These are phyloP conservation scores for Carex scoparia DNA, from an alignment of 176 grass and related monocot species.

Conservation along the genomic window DNA sequence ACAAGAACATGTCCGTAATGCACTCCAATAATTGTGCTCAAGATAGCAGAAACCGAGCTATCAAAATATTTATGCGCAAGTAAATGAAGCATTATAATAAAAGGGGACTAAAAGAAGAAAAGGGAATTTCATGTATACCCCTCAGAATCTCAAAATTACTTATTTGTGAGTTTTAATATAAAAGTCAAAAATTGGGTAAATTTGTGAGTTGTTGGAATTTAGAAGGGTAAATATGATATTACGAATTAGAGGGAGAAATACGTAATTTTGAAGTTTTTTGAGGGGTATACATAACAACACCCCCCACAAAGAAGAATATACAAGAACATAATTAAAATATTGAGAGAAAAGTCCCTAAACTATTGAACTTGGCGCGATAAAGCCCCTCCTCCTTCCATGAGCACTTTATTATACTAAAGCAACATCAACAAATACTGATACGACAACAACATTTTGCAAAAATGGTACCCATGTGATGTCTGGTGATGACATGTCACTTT, in stretches of 20 bases:
- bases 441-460: not conserved
- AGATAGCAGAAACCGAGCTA: conserved; percentile 73
- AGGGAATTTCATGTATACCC: too few species aligned
- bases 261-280: too few species aligned
- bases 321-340: too few species aligned
- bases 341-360: not conserved
- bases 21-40: conserved; percentile 77
- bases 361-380: not conserved
- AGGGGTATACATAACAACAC: too few species aligned
- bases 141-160: too few species aligned
- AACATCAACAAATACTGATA: not conserved
- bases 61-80: not conserved
- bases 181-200: too few species aligned
- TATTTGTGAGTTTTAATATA: too few species aligned
- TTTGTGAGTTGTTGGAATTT: too few species aligned
- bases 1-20: conserved; percentile 88
- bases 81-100: not conserved
- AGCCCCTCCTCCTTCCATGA: not conserved
- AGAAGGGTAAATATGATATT: too few species aligned
- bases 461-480: not conserved
- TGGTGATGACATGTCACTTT: not conserved
- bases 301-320: too few species aligned
- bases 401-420: not conserved
- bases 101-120: not conserved
- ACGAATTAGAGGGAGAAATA: too few species aligned